Evolutionary conservation across 2,329 filamentous ascomycete genomes (phyloP).

Genomic region (Hypoxylon sp.): DNA sequence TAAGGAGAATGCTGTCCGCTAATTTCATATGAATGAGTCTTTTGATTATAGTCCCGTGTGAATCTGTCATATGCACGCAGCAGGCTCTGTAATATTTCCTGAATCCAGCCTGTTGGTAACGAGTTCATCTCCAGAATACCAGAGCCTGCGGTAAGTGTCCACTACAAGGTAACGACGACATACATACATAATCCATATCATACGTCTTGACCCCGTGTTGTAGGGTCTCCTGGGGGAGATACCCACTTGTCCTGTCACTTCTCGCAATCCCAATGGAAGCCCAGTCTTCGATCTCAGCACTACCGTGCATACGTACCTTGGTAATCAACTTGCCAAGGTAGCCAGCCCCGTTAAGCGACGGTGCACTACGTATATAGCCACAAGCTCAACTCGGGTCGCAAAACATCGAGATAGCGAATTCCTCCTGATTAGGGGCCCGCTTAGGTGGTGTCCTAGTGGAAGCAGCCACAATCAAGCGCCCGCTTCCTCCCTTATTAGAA

Average conservation of each 20-base stretch:
- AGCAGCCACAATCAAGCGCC: neutral
- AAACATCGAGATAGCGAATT: slow-evolving; percentile 26
- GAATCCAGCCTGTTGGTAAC: slow-evolving; percentile 38
- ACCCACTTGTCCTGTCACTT: slow-evolving; percentile 42
- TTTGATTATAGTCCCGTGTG: slow-evolving; percentile 10
- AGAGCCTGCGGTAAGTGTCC: slow-evolving; percentile 23
- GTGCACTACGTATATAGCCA: slow-evolving; percentile 18
- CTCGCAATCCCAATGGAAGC: slow-evolving; percentile 27
- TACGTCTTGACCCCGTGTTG: slow-evolving; percentile 19
- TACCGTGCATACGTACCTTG: slow-evolving; percentile 23
- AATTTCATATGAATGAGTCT: slow-evolving; percentile 9
- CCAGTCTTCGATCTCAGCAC: slow-evolving; percentile 33
- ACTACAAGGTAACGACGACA: slow-evolving; percentile 24
- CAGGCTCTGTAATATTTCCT: slow-evolving; percentile 19
- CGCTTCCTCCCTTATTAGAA: slow-evolving; percentile 11
- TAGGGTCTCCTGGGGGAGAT: slow-evolving; percentile 20
- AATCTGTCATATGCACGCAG: slow-evolving; percentile 17
- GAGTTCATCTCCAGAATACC: slow-evolving; percentile 25
- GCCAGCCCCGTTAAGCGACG: slow-evolving; percentile 26
- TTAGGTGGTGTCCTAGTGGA: slow-evolving; percentile 6
- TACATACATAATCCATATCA: too few relatives aligned
- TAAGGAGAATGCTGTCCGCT: slow-evolving; percentile 3
- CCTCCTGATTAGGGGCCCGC: slow-evolving; percentile 12
- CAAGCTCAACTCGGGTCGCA: slow-evolving; percentile 19
- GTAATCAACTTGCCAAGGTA: slow-evolving; percentile 2